These are phyloP conservation scores for Penicillium concentricum DNA, from an alignment of 2,329 filamentous ascomycete genomes.

Conservation along the genomic window DNA sequence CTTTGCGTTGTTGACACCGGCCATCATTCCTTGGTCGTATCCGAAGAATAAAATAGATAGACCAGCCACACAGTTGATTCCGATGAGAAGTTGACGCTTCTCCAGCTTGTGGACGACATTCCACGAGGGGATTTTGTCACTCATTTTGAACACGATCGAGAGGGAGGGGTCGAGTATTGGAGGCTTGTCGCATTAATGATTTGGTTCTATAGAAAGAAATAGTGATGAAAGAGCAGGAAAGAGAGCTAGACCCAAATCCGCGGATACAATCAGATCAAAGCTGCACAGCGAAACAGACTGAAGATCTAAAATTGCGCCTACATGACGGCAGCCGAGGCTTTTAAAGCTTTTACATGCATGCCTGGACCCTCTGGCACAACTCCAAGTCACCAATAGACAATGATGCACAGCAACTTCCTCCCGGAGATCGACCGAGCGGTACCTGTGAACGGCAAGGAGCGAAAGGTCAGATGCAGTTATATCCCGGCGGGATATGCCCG, in stretches of 20 bases:
- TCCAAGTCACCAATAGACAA: constrained; percentile 8
- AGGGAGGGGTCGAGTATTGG: neutral
- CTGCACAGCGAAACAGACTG: neutral
- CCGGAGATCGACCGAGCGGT: constrained; percentile 18
- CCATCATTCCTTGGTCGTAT: constrained; percentile 57
- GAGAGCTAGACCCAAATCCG: neutral
- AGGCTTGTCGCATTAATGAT: neutral
- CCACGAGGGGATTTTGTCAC: constrained; percentile 41
- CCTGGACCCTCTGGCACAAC: constrained; percentile 1
- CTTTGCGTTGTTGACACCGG: constrained; percentile 64
- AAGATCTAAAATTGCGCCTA: neutral
- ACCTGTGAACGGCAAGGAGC: constrained; percentile 11
- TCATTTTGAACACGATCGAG: constrained; percentile 26
- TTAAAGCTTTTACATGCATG: constrained; percentile 5
- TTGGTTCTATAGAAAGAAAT: neutral
- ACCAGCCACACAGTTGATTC: constrained; percentile 63
- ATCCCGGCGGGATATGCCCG: constrained; percentile 5
- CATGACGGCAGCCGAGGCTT: neutral
- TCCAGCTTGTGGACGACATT: constrained; percentile 56
- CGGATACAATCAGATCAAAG: neutral
- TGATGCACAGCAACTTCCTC: constrained; percentile 10
- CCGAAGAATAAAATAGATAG: constrained; percentile 69
- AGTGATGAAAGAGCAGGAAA: neutral
- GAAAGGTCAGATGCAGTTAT: constrained; percentile 8
- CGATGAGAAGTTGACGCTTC: constrained; percentile 57